Conservation (phyloP, 495 filamentous ascomycete genomes). For the Penicillium angulare region DNA sequence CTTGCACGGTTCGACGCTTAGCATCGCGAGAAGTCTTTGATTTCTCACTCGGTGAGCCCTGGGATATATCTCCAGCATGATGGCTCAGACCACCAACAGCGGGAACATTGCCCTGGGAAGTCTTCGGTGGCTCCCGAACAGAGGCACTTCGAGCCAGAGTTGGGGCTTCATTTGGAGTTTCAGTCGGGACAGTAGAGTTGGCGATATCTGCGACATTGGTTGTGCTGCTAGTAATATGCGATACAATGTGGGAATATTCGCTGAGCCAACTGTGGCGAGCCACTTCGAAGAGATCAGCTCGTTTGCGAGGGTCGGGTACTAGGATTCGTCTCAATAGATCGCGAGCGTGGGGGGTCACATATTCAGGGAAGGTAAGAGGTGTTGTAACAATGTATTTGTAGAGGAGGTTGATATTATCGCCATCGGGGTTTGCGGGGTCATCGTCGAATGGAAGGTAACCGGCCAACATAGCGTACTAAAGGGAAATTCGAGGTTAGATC, state of each 20-base stretch:
- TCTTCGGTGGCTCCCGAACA: constrained; percentile 82
- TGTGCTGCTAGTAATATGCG: constrained; percentile 92
- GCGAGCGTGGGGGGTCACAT: constrained; percentile 94
- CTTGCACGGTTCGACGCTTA: constrained; percentile 92
- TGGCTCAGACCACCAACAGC: constrained; percentile 66
- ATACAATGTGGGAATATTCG: constrained; percentile 92
- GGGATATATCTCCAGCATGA: constrained; percentile 75
- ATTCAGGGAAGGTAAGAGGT: constrained; percentile 96
- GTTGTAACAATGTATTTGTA: constrained; percentile 99
- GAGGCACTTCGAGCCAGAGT: constrained; percentile 79
- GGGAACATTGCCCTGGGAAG: constrained; percentile 53
- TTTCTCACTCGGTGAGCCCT: constrained; percentile 60
- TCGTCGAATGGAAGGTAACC: constrained; percentile 99
- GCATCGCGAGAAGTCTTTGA: constrained; percentile 69
- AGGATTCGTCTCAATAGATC: constrained; percentile 90
- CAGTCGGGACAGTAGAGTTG: constrained; percentile 68
- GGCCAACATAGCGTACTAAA: constrained; percentile 96
- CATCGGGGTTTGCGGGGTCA: constrained; percentile 96
- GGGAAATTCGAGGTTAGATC: constrained; percentile 6
- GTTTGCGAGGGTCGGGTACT: constrained; percentile 92
- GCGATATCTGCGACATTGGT: constrained; percentile 85
- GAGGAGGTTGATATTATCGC: constrained; percentile 97
- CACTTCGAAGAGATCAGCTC: constrained; percentile 96
- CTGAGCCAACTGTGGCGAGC: constrained; percentile 97
- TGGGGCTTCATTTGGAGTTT: constrained; percentile 54